Evolutionary conservation across 78 protist genomes (phyloP), one percentile per base, ranked within the genome.

Genomic region (Dictyostelium purpureum): DNA sequence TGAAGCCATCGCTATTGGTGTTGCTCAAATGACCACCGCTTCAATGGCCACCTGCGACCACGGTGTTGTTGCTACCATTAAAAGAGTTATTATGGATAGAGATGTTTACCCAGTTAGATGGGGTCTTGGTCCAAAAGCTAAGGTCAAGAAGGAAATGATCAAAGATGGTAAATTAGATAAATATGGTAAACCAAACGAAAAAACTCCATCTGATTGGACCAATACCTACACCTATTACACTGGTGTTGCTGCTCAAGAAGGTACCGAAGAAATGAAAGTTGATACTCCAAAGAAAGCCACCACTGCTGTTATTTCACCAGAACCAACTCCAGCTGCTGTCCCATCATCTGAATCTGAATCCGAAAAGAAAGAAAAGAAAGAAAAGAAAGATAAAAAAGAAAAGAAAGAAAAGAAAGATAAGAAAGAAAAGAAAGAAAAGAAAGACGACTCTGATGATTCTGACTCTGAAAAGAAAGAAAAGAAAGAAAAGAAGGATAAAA

Each of bases 1-100:
- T 47, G 99, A 99, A 94, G 99, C 99, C 45, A 94, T 99, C 52
- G 99, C 99, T 35, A 74, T 99, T 16, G 99, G 97, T 70, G 97
- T 98, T 52, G 99, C 99, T n/a, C 96, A 94, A 87, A 99, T 99
- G 99, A 96, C 99, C 24, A 95, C 99, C 3, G 90, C 98, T 5
- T 95, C 73, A 56, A 97, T 99, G 97, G 96, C 98, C 35, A 95
- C 98, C 16, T 90, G 97, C 76, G 99, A 97, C 75, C 99, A 98
- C 82, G 99, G 99, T 40, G 97, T 98, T 6, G 99, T 98, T n/a
- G 99, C 99, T 70, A 97, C 98, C 93, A 98, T 98, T 89, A 99
- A 99, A 98, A 98, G 99, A 21, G 99, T 99, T 38, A 96, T 99
- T 92, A 99, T 99, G 99, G 99, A 99, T 81, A 95, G 99, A 31